A percentile compares a stretch with the other conserved stretches of the same genome.
Conservation (phyloP, 441 rosid genomes). For the Rhodomyrtus psidioides region DNA sequence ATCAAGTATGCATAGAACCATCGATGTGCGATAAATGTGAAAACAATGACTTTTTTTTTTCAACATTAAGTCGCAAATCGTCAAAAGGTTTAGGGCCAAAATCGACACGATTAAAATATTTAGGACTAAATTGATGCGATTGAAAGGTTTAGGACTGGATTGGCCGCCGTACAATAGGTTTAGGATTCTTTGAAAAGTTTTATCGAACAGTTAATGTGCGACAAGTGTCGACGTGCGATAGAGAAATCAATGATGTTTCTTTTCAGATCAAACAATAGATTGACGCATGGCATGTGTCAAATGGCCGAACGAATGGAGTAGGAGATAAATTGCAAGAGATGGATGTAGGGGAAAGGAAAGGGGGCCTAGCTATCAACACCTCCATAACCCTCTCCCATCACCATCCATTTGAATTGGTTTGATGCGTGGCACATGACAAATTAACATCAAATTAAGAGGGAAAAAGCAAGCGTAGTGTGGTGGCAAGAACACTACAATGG, state of each 20-base stretch:
- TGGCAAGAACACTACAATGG: background rate
- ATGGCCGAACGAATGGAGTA: background rate
- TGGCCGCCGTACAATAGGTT: too few relatives aligned
- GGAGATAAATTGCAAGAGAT: background rate
- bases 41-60: background rate
- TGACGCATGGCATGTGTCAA: fast-evolving
- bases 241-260: background rate
- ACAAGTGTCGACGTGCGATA: too few relatives aligned
- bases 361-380: background rate
- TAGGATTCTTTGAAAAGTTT: too few relatives aligned
- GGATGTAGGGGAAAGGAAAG: background rate
- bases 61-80: too few relatives aligned
- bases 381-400: background rate
- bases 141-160: too few relatives aligned
- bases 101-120: too few relatives aligned
- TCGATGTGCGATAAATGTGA: background rate
- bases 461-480: background rate
- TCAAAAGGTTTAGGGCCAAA: too few relatives aligned
- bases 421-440: background rate
- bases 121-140: too few relatives aligned
- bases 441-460: background rate
- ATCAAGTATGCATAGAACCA: background rate
- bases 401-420: background rate
- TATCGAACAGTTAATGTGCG: fast-evolving
- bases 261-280: background rate